These are phyloP conservation scores for Hibiscus tridactylites DNA, from an alignment of 345 rosid species.

Conservation along the genomic window DNA sequence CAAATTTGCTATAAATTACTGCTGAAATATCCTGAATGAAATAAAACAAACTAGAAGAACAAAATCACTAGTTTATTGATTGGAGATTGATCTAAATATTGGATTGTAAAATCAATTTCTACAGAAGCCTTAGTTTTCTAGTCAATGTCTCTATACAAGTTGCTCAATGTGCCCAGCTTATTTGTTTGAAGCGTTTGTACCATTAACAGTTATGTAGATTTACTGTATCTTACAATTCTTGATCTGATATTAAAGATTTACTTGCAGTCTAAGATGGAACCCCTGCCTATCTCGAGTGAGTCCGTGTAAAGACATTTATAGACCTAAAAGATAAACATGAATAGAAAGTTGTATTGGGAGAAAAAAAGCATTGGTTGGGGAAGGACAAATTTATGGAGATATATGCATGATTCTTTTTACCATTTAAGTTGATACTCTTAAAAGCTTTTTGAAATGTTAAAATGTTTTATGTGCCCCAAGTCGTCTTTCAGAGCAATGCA, in stretches of 20 bases:
- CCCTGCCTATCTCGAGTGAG: neutral
- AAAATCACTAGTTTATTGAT: neutral
- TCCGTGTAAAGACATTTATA: neutral
- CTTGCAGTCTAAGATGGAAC: neutral
- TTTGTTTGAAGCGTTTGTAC: neutral
- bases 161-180: neutral
- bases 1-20: neutral
- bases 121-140: neutral
- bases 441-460: neutral
- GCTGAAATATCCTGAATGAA: neutral
- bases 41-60: neutral
- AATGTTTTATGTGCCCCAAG: neutral
- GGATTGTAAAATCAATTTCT: neutral
- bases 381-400: neutral
- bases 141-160: neutral
- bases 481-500: neutral
- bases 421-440: neutral
- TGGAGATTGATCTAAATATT: neutral
- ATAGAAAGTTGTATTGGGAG: neutral
- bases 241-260: neutral
- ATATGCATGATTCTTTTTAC: neutral
- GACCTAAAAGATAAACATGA: neutral
- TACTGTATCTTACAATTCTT: neutral
- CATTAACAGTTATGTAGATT: neutral
- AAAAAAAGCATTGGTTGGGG: constrained; percentile 1